Evolutionary conservation across 2,329 filamentous ascomycete genomes (phyloP), one percentile per base, ranked within the genome.

Genomic region (Atkinsonella texensis): DNA sequence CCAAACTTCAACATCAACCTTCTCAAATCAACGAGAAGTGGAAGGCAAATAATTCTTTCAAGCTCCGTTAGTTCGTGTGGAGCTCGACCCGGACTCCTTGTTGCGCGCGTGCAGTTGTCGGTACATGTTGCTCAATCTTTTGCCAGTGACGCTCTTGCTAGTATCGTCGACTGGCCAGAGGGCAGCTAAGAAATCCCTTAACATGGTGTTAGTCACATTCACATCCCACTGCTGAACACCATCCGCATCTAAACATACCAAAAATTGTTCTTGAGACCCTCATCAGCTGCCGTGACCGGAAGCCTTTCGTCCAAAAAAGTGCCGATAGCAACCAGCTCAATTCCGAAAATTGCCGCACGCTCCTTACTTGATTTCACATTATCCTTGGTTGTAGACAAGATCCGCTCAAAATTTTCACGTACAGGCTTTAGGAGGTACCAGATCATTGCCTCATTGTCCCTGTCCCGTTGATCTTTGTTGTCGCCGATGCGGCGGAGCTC

Each of bases 341-440:
- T 69, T 58, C 81, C 82, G 60, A 84, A 77, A 43, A 82, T 74
- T 59, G 72, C 75, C 20, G 83, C 76, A 44, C 83, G 74, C 49
- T 79, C 74, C 57, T 83, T 81, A 59, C 79, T 77, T 31, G 76
- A 79, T 51, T 79, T 80, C 55, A 83, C 77, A 48, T 76, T 76
- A 57, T 81, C 80, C 57, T 77, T 79, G 2, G 79, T 84, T 4
- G 81, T 81, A 49, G 74, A 76, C 50, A 77, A 70, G 50, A 85
- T 77, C 31, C 70, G 73, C 56, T 77, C 74, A 48, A 85, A 75
- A 54, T 79, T 81, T 54, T 77, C 74, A 47, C 73, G 73, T 31
- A 85, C 77, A 13, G 80, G 79, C 54, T 78, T 77, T 53, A 84
- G 63, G 39, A 76, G 60, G 53, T 67, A 72, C 70, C 71, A 73